Conservation (phyloP, 495 filamentous ascomycete species). For the Penicillium bialowiezense region DNA sequence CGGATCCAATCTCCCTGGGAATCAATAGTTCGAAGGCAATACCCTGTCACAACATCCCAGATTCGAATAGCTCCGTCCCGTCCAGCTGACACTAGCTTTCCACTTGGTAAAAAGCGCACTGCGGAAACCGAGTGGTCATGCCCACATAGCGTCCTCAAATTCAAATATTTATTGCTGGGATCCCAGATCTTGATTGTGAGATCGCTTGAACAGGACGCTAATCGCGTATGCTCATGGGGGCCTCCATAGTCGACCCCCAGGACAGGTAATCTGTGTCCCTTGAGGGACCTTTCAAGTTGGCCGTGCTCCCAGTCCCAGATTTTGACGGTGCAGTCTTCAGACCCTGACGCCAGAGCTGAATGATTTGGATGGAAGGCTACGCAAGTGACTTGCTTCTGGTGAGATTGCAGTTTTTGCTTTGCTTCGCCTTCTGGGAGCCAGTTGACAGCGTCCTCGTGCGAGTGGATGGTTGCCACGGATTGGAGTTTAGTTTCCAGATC, state of each 20-base stretch:
- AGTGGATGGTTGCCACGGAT: constrained; percentile 68
- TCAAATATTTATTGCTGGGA: constrained; percentile 85
- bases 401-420: constrained; percentile 76
- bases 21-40: constrained; percentile 5
- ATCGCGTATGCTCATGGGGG: constrained; percentile 71
- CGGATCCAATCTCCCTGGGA: constrained; percentile 64
- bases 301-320: constrained; percentile 97
- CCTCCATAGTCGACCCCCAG: constrained; percentile 87
- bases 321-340: constrained; percentile 88
- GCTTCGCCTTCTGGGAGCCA: constrained; percentile 80
- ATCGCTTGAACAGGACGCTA: constrained; percentile 87
- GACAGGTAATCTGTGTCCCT: constrained; percentile 85
- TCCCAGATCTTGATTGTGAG: constrained; percentile 96
- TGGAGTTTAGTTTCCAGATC: constrained; percentile 77
- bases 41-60: constrained; percentile 10
- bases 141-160: constrained; percentile 82
- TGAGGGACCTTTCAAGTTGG: constrained; percentile 83
- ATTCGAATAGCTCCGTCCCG: constrained; percentile 11
- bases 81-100: constrained; percentile 79
- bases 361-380: constrained; percentile 92
- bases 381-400: constrained; percentile 74
- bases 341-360: constrained; percentile 83
- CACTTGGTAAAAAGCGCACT: constrained; percentile 74
- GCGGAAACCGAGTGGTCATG: constrained; percentile 91
- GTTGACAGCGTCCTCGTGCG: constrained; percentile 71